Evolutionary conservation across 805 yeast genomes (phyloP).

Genomic region (Ogataea nonfermentans): DNA sequence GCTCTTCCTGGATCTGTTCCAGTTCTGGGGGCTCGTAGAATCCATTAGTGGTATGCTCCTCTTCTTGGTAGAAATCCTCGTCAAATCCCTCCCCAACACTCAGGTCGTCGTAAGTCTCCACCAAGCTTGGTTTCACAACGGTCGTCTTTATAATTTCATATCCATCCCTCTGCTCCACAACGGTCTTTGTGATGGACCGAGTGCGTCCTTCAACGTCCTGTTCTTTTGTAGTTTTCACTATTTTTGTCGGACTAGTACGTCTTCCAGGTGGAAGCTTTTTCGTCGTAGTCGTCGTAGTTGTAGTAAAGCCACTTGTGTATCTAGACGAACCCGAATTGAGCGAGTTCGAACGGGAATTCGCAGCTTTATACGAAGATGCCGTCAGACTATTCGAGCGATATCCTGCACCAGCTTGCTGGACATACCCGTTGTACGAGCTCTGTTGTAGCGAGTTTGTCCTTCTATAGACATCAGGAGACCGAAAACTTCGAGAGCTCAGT

Average conservation of each 20-base stretch:
- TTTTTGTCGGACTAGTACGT: constrained; percentile 25
- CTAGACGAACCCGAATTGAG: constrained; percentile 25
- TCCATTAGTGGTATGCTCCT: neutral
- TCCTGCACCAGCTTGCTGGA: constrained; percentile 11
- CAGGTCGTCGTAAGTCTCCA: constrained; percentile 19
- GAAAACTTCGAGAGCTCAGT: constrained; percentile 30
- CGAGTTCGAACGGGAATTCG: constrained; percentile 26
- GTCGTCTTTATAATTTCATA: constrained; percentile 49
- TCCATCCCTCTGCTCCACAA: constrained; percentile 48
- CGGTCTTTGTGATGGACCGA: constrained; percentile 52
- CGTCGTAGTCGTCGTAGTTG: constrained; percentile 32
- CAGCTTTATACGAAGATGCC: constrained; percentile 14
- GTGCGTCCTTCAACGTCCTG: constrained; percentile 52
- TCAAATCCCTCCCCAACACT: constrained; percentile 26
- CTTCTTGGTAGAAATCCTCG: constrained; percentile 22
- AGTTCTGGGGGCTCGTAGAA: constrained; percentile 11
- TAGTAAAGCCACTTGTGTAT: constrained; percentile 27
- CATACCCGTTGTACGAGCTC: constrained; percentile 16
- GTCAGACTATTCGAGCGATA: constrained; percentile 26
- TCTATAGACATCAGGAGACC: constrained; percentile 21
- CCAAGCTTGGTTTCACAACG: constrained; percentile 34
- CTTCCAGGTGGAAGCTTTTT: constrained; percentile 23
- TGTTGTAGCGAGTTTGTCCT: constrained; percentile 30
- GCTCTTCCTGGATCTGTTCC: constrained; percentile 27
- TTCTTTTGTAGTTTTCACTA: constrained; percentile 50